A percentile compares a stretch with the other conserved stretches of the same genome.
phyloP scores from a whole-genome alignment of 176 grass and related monocot species.

The Triticum dicoccoides region DNA sequence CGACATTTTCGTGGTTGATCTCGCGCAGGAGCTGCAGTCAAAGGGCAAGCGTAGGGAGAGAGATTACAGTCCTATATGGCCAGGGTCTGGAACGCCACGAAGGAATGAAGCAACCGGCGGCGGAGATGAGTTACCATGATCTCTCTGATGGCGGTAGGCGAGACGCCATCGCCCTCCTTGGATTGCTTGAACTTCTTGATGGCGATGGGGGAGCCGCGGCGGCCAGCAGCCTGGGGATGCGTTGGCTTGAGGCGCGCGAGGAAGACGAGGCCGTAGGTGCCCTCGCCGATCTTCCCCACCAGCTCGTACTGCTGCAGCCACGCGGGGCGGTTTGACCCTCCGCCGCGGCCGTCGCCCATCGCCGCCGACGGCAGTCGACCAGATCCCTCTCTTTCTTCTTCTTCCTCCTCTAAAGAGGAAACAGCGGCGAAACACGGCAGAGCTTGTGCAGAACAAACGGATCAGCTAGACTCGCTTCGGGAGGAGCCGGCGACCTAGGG shows the following conservation, averaged over 20 bases:
- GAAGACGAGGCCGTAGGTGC: conserved; percentile 97
- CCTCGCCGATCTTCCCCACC: conserved; percentile 95
- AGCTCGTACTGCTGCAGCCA: conserved; percentile 98
- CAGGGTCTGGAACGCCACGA: background rate
- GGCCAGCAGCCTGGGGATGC: conserved; percentile 35
- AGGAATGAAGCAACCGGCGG: background rate
- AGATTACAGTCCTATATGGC: conserved; percentile 38
- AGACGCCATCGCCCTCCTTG: conserved; percentile 64
- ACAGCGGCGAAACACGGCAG: background rate
- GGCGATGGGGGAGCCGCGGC: conserved; percentile 83
- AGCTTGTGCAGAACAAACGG: background rate
- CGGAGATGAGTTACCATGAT: conserved; percentile 64
- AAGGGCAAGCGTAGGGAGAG: background rate
- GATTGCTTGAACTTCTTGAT: conserved; percentile 99
- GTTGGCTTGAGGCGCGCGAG: conserved; percentile 66
- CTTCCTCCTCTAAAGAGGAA: background rate
- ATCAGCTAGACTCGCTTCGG: background rate
- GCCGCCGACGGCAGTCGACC: background rate
- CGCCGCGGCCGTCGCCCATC: conserved; percentile 83
- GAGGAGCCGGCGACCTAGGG: conserved; percentile 13
- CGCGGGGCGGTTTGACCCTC: conserved; percentile 63
- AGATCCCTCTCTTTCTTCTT: background rate
- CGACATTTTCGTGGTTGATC: conserved; percentile 90
- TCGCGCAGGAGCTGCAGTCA: conserved; percentile 72
- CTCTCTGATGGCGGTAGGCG: conserved; percentile 93